Evolutionary conservation across 1,284 basidiomycete species (phyloP).

Genomic region (Trametes pubescens): DNA sequence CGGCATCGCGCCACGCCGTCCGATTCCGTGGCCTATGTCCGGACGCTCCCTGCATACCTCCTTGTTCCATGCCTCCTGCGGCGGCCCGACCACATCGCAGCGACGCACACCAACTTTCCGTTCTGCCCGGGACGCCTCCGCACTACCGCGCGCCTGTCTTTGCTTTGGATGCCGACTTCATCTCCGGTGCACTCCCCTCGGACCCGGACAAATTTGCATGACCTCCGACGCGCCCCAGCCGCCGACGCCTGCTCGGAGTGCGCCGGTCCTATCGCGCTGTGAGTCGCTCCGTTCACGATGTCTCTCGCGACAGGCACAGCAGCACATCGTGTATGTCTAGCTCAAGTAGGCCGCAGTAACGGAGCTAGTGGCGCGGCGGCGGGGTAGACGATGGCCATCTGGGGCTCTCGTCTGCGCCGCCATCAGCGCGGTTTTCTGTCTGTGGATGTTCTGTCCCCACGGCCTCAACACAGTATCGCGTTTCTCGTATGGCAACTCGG

Average conservation of each 20-base stretch:
- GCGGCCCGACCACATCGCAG: neutral
- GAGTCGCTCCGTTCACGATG: neutral
- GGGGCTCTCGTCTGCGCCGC: neutral
- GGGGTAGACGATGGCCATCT: neutral
- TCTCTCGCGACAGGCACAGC: neutral
- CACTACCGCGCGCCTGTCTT: neutral
- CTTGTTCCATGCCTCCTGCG: neutral
- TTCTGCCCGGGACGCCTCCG: constrained; percentile 14
- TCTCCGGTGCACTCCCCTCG: constrained; percentile 10
- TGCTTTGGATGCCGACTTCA: constrained; percentile 5
- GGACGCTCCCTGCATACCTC: neutral
- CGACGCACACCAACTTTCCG: constrained; percentile 1
- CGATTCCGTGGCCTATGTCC: neutral
- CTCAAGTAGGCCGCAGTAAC: neutral
- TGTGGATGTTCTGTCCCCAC: neutral
- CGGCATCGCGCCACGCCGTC: neutral
- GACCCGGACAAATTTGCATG: neutral
- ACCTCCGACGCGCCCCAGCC: constrained; percentile 1
- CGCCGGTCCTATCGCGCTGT: neutral
- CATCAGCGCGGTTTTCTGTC: neutral
- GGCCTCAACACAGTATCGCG: neutral
- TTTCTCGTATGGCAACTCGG: neutral
- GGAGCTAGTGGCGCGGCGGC: neutral
- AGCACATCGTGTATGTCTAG: neutral
- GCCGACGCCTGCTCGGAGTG: neutral